Base-by-base conservation (phyloP, 805 yeast genomes). In the Dipodascopsis tothii region DNA sequence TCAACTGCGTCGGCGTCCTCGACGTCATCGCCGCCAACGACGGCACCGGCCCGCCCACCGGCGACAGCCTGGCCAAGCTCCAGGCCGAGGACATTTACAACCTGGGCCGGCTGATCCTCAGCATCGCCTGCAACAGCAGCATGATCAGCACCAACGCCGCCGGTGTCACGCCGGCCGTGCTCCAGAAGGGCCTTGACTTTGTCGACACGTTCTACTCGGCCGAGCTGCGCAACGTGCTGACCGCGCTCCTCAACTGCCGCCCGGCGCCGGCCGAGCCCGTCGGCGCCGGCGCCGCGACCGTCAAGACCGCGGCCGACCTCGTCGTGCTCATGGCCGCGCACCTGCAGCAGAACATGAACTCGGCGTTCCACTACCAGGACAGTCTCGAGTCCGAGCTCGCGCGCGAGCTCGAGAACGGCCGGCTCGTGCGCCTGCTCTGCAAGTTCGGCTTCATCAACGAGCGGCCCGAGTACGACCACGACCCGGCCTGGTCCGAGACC, bases 361-460 rank as follows among this genome's bases (percentile, higher is more conserved):
- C 41, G 7, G 47, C 62, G 11, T 49, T 54, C 4, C 44, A 46
- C n/a, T 45, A 46, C 18, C 49, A 40, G 16, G 66, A 64, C 43
- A 37, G 34, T 11, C 50, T 66, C 22, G 71, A 68, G 48, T 50
- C 48, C 2, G 54, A 57, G 21, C 64, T 92, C 33, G 61, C 77
- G 14, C 71, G 74, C 43, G 97, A 90, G 61, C 65, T 88, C 21
- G 97, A 92, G 61, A 92, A 92, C 62, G 92, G 84, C 3, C 71
- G 97, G 47, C 65, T 92, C 23, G 86, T 90, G 54, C 71, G 97
- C 47, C 69, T 92, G 34, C 67, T 90, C 58, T 70, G 87, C 46
- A 92, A 92, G 67, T 66, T 92, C 34, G 85, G 84, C 58, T 81
- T 81, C 53, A 76, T 86, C 21, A 69, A 80, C 46, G 88, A 83